Evolutionary conservation across 805 yeast species (phyloP).

Genomic region (Tetrapisispora pingtungensis): DNA sequence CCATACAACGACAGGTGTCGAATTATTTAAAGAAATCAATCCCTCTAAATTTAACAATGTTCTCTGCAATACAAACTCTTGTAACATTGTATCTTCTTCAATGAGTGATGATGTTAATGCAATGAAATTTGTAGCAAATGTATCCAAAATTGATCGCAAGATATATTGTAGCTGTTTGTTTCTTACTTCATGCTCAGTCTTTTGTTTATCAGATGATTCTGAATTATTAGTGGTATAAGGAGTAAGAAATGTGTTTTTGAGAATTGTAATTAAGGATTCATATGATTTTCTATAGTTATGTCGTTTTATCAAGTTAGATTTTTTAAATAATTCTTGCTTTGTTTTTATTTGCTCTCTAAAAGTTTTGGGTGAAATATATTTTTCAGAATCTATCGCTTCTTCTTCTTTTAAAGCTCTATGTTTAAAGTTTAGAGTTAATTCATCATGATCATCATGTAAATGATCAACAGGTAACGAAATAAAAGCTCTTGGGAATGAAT

Average conservation of each 20-base stretch:
- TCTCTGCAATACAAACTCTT: conserved; percentile 49
- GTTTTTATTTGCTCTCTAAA: conserved; percentile 17
- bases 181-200: not conserved
- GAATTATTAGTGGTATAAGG: not conserved
- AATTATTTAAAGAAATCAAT: conserved; percentile 38
- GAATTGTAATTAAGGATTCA: conserved; percentile 8
- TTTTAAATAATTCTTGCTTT: conserved; percentile 14
- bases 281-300: conserved; percentile 20
- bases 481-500: conserved; percentile 13
- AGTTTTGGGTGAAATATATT: conserved; percentile 11
- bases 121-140: conserved; percentile 64
- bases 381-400: not conserved
- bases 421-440: not conserved
- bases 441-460: not conserved
- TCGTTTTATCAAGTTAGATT: conserved; percentile 13
- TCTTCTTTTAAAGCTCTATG: not conserved
- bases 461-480: conserved; percentile 10
- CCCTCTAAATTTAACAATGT: conserved; percentile 48
- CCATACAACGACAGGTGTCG: conserved; percentile 79
- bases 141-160: conserved; percentile 36
- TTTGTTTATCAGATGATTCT: not conserved
- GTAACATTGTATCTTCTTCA: conserved; percentile 59
- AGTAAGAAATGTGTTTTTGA: conserved; percentile 10
- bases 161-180: conserved; percentile 20
- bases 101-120: conserved; percentile 64